These are phyloP conservation scores for Heterobasidion irregulare DNA, from an alignment of 1,284 basidiomycete species.

Conservation along the genomic window DNA sequence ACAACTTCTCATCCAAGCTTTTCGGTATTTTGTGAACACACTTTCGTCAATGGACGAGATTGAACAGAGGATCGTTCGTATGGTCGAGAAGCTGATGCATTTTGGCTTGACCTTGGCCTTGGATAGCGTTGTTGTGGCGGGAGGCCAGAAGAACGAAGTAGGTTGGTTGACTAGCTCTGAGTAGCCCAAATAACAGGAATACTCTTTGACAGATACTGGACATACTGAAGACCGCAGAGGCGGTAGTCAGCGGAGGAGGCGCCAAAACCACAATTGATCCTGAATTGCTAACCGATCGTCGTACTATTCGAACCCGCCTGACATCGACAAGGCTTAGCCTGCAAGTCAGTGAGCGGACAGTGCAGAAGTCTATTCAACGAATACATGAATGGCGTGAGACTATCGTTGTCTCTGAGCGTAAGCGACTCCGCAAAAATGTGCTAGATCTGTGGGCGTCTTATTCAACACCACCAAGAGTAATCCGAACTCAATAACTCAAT, in stretches of 20 bases:
- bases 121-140: constrained; percentile 44
- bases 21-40: constrained; percentile 43
- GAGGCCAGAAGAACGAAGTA: constrained; percentile 62
- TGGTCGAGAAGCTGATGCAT: constrained; percentile 62
- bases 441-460: constrained; percentile 55
- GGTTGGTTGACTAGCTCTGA: constrained; percentile 2
- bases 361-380: constrained; percentile 50
- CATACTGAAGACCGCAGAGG: constrained; percentile 44
- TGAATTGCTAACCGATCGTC: constrained; percentile 36
- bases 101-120: constrained; percentile 57
- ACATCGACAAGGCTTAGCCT: constrained; percentile 49
- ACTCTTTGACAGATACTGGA: constrained; percentile 42
- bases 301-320: constrained; percentile 41
- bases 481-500: background rate
- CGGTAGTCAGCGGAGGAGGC: constrained; percentile 40
- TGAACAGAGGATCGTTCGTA: constrained; percentile 37
- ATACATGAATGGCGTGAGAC: constrained; percentile 66
- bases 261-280: constrained; percentile 41
- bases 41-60: constrained; percentile 28
- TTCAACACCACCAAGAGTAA: background rate
- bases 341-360: constrained; percentile 51
- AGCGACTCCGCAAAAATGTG: constrained; percentile 58
- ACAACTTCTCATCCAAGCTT: constrained; percentile 55
- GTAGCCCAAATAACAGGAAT: background rate
- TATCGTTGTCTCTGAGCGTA: constrained; percentile 56